Percentiles rank a stretch among this genome's conserved stretches.
Conservation (phyloP, 371 early-diverging fungal species). For the Mucor indicus region DNA sequence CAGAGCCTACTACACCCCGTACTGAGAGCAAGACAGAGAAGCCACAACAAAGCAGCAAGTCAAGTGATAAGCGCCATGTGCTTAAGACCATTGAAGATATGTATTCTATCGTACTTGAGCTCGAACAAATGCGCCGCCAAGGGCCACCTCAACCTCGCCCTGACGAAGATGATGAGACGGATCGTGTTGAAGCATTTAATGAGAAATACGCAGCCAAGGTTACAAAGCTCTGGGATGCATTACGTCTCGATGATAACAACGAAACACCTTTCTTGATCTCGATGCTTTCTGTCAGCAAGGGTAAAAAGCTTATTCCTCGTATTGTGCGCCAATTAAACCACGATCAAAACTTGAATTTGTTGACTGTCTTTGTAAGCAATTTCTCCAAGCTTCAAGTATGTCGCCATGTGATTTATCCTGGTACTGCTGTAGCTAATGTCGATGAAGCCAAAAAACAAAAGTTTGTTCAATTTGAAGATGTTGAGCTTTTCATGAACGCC, state of each 20-base stretch:
- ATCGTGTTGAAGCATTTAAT: constrained; percentile 25
- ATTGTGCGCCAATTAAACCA: constrained; percentile 71
- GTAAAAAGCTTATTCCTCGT: constrained; percentile 85
- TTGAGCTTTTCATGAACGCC: constrained; percentile 81
- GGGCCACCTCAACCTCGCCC: constrained; percentile 40
- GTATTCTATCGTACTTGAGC: constrained; percentile 68
- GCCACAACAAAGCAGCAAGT: background rate
- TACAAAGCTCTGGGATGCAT: constrained; percentile 61
- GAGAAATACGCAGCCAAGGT: constrained; percentile 51
- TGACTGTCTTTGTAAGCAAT: constrained; percentile 77
- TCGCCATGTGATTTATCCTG: constrained; percentile 58
- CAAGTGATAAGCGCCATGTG: constrained; percentile 54
- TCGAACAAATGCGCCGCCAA: constrained; percentile 81
- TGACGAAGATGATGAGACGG: constrained; percentile 53
- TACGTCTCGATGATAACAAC: constrained; percentile 18
- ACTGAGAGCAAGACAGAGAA: background rate
- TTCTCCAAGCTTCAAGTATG: constrained; percentile 86
- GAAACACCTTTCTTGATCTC: constrained; percentile 43
- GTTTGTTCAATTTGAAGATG: constrained; percentile 53
- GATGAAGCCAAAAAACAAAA: constrained; percentile 45
- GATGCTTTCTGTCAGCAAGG: constrained; percentile 77
- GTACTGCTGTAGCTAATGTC: constrained; percentile 42
- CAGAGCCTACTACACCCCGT: background rate
- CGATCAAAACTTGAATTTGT: constrained; percentile 74
- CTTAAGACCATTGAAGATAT: constrained; percentile 77